Conservation (phyloP, 2,329 filamentous ascomycete species). For the Aureobasidium sp. region DNA sequence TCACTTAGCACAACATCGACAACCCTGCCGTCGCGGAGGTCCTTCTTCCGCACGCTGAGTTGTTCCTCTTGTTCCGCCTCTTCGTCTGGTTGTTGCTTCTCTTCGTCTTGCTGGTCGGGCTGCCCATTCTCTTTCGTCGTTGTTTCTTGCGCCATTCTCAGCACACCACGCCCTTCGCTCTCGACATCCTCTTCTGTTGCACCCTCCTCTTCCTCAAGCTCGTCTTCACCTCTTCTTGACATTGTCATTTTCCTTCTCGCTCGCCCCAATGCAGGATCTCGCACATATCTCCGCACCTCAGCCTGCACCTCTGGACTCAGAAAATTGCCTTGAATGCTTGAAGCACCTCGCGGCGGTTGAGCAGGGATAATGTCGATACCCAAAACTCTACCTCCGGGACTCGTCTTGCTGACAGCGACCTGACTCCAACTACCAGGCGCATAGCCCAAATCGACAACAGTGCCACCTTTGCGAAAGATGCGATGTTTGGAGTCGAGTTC, state of each 20-base stretch:
- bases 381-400: constrained; percentile 70
- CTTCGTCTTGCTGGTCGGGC: constrained; percentile 26
- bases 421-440: constrained; percentile 62
- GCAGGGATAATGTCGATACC: constrained; percentile 93
- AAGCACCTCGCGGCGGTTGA: constrained; percentile 84
- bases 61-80: constrained; percentile 24
- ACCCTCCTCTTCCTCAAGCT: constrained; percentile 25
- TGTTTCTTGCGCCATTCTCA: constrained; percentile 50
- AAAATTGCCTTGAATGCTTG: constrained; percentile 92
- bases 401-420: constrained; percentile 74
- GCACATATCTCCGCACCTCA: constrained; percentile 70
- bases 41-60: constrained; percentile 29
- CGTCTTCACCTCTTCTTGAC: constrained; percentile 25
- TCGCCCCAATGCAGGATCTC: constrained; percentile 54
- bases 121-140: neutral
- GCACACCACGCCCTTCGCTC: constrained; percentile 50
- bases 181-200: constrained; percentile 35
- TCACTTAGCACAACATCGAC: constrained; percentile 96
- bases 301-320: constrained; percentile 66
- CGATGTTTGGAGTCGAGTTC: constrained; percentile 80
- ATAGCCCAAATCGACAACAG: constrained; percentile 83
- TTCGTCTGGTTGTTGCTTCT: constrained; percentile 22
- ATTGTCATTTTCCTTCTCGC: constrained; percentile 30
- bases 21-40: constrained; percentile 45
- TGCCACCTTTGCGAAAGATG: constrained; percentile 73